Evolutionary conservation across 192 early-diverging fungal species (phyloP).

Genomic region (Coemansia sp.): DNA sequence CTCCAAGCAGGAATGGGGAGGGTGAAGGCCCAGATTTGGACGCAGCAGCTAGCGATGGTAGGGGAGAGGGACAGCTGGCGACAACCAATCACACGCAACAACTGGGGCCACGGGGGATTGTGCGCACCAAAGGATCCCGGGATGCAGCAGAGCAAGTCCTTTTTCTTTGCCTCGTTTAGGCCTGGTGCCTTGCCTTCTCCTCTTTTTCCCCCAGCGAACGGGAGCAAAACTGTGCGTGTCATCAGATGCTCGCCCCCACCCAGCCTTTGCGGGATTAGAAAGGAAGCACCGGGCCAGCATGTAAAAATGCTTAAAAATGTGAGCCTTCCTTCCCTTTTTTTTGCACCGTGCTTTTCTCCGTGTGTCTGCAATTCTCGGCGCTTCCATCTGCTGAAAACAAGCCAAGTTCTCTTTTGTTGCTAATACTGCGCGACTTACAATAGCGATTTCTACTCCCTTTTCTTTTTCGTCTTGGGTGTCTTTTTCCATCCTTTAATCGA

Average conservation of each 20-base stretch:
- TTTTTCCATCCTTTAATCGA: constrained; percentile 12
- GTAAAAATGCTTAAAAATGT: constrained; percentile 7
- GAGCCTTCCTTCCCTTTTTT: constrained; percentile 5
- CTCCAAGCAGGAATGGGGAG: background rate
- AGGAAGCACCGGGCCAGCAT: background rate
- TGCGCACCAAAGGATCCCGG: background rate
- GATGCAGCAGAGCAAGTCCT: background rate
- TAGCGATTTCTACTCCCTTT: background rate
- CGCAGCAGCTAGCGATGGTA: too few species aligned
- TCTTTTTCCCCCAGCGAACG: background rate
- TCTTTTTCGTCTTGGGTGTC: constrained; percentile 2
- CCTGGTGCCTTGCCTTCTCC: background rate
- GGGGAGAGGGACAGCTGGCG: background rate
- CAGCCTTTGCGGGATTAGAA: background rate
- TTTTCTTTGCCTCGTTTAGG: background rate
- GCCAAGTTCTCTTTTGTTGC: constrained; percentile 5
- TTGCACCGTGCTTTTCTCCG: constrained; percentile 1
- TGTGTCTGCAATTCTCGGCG: constrained; percentile 2
- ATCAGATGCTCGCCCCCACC: background rate
- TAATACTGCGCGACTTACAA: background rate
- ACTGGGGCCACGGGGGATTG: background rate
- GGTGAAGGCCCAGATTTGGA: background rate
- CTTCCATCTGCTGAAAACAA: background rate
- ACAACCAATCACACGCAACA: background rate
- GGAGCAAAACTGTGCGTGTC: background rate